Base-by-base conservation (phyloP, 306 rosid species). In the Sphenostylis stenocarpa region DNA sequence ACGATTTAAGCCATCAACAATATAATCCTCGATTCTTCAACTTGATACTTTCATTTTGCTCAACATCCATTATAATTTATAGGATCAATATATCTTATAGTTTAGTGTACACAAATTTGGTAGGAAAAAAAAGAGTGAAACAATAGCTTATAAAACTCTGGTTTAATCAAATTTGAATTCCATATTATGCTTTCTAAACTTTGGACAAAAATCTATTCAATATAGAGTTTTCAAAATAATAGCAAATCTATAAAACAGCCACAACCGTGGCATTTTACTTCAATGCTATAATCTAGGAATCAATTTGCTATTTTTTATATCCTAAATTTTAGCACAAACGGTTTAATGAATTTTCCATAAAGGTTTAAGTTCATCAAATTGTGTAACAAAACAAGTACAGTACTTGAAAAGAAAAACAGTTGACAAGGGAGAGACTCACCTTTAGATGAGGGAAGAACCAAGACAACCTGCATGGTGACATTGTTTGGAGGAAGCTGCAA, bases 401-500 rank as follows among this genome's bases (percentile, higher is more conserved):
- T 24, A 26, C 1, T 44, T 23, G 39, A 77, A 6, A 8, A 58
- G 41, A 72, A 63, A 5, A 28, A n/a, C 48, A 73, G 39, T 24
- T 14, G 53, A 52, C 43, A 64, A 34, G 28, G 49, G 61, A 36
- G 13, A 16, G 53, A 52, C 84, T 87, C 56, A 95, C 98, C 88
- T 76, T 81, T 85, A 4, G 98, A 90, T 1, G 83, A 72, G 1
- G 88, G 70, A 24, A 86, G 87, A 72, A 95, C 89, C 67, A 93
- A 83, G 31, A 92, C 73, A 57, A 95, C 91, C 29, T 89, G 96
- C 96, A 95, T 90, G 2, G 84, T 87, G 1, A 88, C 90, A 80
- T 86, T 94, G 87, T 94, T 92, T 2, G 98, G 98, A 85, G 98
- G 98, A 73, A 95, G 97, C 87, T 92, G 97, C 86, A 95, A 83